Base-by-base conservation (phyloP, 163 green algal genomes). In the Botryococcus braunii region DNA sequence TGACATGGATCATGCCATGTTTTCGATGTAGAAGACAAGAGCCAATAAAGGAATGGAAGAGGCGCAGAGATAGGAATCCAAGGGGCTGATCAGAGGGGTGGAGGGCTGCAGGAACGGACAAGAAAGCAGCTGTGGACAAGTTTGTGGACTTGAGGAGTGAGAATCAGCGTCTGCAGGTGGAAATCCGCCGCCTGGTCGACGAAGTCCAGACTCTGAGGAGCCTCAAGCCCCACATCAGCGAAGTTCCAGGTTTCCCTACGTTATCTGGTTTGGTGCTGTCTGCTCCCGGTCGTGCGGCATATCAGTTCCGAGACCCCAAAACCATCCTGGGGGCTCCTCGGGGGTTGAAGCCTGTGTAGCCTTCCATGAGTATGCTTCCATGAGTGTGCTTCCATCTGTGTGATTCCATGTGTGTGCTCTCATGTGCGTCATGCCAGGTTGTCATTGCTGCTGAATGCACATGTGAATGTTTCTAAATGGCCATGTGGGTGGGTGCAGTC, bases 121-220 rank as follows among this genome's bases (percentile, higher is more conserved):
- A 17, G 34, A 35, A 38, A 11, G 25, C 11, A 38, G 52, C 13
- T 62, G 52, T 66, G 35, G 59, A 66, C 7, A 52, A 48, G 6
- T 66, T 66, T 52, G 59, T 66, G 59, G 37, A 68, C 41, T 43
- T 68, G 62, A 68, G 57, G 62, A 38, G 25, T 8, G 27, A 68
- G 32, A 68, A 68, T 43, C 31, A 37, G 39, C 23, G 32, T 27
- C 62, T 68, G 23, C 27, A 46, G 29, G 62, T 59, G 39, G 62
- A 68, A 8, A 68, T 59, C 17, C 27, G n/a, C 27, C 25, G 40
- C 1, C 40, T 68, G n/a, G 32, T 31, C 29, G 2, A 21, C 40
- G 39, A 57, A 29, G 41, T 68, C 29, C 29, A 8, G 23, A 29
- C n/a, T 6, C n/a, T 66, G 59, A 37, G 38, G 4, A 31, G 38